These are phyloP conservation scores for Hyaloscypha hepaticicola DNA, from an alignment of 495 filamentous ascomycete species.

Conservation along the genomic window DNA sequence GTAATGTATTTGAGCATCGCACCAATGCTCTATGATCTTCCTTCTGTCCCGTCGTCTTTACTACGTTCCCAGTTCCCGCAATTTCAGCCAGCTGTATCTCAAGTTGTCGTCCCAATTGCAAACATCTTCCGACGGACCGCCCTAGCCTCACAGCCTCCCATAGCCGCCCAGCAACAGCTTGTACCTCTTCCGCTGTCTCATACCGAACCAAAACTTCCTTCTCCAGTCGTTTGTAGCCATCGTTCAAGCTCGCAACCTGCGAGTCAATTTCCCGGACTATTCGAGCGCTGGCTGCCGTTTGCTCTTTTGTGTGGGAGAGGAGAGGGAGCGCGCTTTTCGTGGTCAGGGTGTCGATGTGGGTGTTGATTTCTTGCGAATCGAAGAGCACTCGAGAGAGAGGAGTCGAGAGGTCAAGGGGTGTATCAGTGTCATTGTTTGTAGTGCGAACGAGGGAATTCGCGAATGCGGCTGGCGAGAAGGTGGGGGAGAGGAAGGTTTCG, in stretches of 20 bases:
- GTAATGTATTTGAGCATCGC: slow-evolving; percentile 71
- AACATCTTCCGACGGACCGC: slow-evolving; percentile 68
- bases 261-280: slow-evolving; percentile 71
- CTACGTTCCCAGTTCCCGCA: slow-evolving; percentile 45
- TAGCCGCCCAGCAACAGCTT: slow-evolving; percentile 67
- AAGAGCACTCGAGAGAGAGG: slow-evolving; percentile 93
- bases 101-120: slow-evolving; percentile 81
- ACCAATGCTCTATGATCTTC: slow-evolving; percentile 79
- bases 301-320: slow-evolving; percentile 71
- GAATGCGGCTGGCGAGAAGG: slow-evolving; percentile 76
- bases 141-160: slow-evolving; percentile 77
- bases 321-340: slow-evolving; percentile 81
- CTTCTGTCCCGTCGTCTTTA: slow-evolving; percentile 40
- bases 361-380: slow-evolving; percentile 95
- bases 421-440: slow-evolving; percentile 91
- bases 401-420: slow-evolving; percentile 87
- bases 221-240: slow-evolving; percentile 79
- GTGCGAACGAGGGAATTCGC: slow-evolving; percentile 84
- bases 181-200: slow-evolving; percentile 76
- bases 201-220: slow-evolving; percentile 80
- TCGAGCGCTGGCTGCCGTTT: slow-evolving; percentile 63
- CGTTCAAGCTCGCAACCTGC: slow-evolving; percentile 75
- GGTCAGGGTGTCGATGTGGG: slow-evolving; percentile 87
- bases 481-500: slow-evolving; percentile 81
- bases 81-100: slow-evolving; percentile 74